Conservation (phyloP, 2,329 filamentous ascomycete genomes). For the Dendryphion nanum region DNA sequence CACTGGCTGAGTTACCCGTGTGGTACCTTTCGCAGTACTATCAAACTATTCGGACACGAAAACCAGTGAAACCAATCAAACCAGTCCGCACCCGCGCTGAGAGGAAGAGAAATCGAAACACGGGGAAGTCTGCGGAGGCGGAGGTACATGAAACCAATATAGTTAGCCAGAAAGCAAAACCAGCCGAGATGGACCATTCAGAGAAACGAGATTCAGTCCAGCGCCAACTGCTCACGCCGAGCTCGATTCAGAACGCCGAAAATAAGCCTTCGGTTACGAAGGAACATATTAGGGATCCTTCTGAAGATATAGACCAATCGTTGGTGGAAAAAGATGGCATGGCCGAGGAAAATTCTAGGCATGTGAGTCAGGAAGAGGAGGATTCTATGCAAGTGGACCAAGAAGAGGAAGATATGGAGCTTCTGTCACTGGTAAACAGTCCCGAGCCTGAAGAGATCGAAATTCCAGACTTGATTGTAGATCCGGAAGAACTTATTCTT, state of each 20-base stretch:
- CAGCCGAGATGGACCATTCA: too few relatives aligned
- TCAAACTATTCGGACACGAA: background rate
- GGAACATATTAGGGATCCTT: too few relatives aligned
- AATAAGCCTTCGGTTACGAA: too few relatives aligned
- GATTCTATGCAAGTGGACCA: too few relatives aligned
- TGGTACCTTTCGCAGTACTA: background rate
- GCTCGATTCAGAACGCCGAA: conserved; percentile 19
- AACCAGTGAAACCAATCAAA: too few relatives aligned
- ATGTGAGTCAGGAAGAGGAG: background rate
- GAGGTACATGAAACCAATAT: background rate
- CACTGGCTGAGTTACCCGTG: background rate
- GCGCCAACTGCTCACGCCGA: conserved; percentile 30
- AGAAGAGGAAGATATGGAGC: background rate
- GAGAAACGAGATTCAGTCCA: background rate
- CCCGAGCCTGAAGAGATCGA: background rate
- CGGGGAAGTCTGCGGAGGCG: background rate
- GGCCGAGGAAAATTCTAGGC: background rate
- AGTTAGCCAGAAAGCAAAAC: too few relatives aligned
- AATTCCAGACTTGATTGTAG: background rate
- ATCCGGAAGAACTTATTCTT: background rate
- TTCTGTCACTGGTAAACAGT: background rate
- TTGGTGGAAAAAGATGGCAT: too few relatives aligned
- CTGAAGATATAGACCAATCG: background rate
- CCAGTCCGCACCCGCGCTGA: too few relatives aligned
- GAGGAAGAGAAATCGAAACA: too few relatives aligned